Conservation (phyloP, 2,329 filamentous ascomycete species). For the Pestalotiopsis sp. region DNA sequence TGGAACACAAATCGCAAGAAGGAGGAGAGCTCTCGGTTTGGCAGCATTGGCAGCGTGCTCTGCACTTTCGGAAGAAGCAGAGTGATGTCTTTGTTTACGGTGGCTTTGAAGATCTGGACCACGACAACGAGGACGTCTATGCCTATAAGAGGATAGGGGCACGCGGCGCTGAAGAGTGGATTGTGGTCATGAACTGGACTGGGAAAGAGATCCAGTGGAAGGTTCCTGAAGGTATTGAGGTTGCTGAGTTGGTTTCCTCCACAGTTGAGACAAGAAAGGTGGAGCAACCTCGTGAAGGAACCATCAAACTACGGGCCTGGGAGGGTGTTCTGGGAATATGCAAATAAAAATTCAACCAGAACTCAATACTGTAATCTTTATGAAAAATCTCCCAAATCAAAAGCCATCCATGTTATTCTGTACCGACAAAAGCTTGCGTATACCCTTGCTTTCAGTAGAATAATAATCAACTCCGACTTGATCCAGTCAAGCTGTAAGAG, state of each 20-base stretch:
- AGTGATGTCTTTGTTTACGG: constrained; percentile 65
- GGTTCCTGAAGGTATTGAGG: constrained; percentile 23
- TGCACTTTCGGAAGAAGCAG: constrained; percentile 58
- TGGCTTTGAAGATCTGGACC: constrained; percentile 45
- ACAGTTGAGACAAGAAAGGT: no score
- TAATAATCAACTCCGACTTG: no score
- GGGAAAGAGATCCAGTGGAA: constrained; percentile 26
- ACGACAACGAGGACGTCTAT: constrained; percentile 24
- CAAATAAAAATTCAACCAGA: no score
- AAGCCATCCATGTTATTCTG: no score
- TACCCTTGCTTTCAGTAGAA: no score
- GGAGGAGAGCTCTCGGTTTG: constrained; percentile 50
- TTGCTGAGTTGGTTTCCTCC: constrained; percentile 7
- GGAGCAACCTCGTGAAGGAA: no score
- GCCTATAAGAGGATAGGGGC: constrained; percentile 28
- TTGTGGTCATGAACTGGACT: constrained; percentile 33
- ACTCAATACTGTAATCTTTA: no score
- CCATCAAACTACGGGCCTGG: no score
- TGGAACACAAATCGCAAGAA: constrained; percentile 24
- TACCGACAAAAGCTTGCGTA: no score
- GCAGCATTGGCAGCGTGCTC: constrained; percentile 62
- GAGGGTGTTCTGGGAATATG: no score
- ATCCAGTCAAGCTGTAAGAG: no score
- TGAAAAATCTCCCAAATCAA: no score
- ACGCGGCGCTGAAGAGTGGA: constrained; percentile 26